Percentiles rank a stretch among this genome's conserved stretches.
These are phyloP conservation scores for Erodium maritimum DNA, from an alignment of 345 rosid genomes.

Conservation along the genomic window DNA sequence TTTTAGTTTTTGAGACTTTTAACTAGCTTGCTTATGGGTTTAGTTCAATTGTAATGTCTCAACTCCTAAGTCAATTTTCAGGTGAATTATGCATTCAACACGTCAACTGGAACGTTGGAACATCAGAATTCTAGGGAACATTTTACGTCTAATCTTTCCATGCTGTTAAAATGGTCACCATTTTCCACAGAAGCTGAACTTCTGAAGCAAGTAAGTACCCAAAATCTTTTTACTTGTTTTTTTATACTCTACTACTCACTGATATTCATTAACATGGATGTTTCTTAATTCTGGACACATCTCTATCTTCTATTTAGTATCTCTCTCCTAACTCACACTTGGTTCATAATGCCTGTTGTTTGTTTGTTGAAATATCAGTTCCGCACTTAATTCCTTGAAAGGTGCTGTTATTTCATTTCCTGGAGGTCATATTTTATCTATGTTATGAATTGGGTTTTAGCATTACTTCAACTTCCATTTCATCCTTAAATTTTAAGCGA, in stretches of 20 bases:
- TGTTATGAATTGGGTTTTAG: not conserved
- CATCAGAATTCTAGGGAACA: constrained; percentile 38
- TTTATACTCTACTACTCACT: not conserved
- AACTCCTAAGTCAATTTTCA: constrained; percentile 14
- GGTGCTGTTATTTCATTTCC: not conserved
- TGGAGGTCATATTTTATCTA: not conserved
- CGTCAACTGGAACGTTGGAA: constrained; percentile 25
- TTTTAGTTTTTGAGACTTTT: not conserved
- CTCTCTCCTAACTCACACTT: not conserved
- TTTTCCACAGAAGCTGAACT: constrained; percentile 78
- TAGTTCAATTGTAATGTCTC: not conserved
- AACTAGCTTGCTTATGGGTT: not conserved
- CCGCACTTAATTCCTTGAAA: too few relatives aligned
- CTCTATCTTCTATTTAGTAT: not conserved
- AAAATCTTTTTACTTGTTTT: not conserved
- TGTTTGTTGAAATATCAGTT: not conserved
- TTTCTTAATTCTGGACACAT: not conserved
- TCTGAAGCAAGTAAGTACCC: constrained; percentile 61
- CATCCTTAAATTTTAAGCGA: not conserved
- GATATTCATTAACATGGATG: not conserved
- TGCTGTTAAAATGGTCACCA: constrained; percentile 81
- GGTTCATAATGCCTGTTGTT: not conserved
- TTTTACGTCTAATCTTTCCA: constrained; percentile 49
- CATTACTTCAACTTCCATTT: not conserved
- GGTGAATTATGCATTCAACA: constrained; percentile 67